Base-by-base conservation (phyloP, 23 red algal genomes). In the Chondrus crispus region DNA sequence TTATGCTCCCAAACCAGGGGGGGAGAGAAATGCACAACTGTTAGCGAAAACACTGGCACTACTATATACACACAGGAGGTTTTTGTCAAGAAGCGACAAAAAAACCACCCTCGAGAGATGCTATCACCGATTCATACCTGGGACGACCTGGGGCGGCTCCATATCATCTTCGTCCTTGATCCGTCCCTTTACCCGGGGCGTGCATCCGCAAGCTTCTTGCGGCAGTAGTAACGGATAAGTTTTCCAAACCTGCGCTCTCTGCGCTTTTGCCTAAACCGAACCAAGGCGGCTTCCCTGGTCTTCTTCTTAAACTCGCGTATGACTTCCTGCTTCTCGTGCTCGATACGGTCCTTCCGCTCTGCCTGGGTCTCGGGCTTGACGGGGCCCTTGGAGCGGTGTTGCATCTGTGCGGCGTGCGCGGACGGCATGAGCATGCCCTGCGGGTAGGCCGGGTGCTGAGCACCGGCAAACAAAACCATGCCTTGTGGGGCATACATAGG, bases 241-340 rank as follows among this genome's bases (percentile, higher is more conserved):
- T 98, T 98, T 7, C 84, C 93, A 50, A 95, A 98, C 58, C 89
- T 41, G n/a, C 96, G 51, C 22, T 98, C 96, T 53, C 82, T 74
- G 42, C 91, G 46, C 90, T 98, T 98, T 64, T 98, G 96, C 9
- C 96, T 83, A 79, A 95, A 98, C 45, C 96, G 92, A 9, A 98
- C 87, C 1, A 98, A 75, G 3, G 96, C 96, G 20, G 96, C 96
- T 71, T 98, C 91, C 9, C 96, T 29, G 1, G 93, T 95, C 60
- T 92, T 98, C 76, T 98, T 93, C 88, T 98, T 98, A 51, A 98
- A 98, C 64, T 98, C 91, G 19, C 85, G 60, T 18, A 87, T 91
- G 8, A 94, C 81, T 29, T 87, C 82, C 53, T 94, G 88, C 39
- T 98, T 98, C 62, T 98, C 96, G 45, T 80, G 63, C 57, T 92